These are phyloP conservation scores for Abrus precatorius DNA, from an alignment of 306 rosid species.

Conservation along the genomic window DNA sequence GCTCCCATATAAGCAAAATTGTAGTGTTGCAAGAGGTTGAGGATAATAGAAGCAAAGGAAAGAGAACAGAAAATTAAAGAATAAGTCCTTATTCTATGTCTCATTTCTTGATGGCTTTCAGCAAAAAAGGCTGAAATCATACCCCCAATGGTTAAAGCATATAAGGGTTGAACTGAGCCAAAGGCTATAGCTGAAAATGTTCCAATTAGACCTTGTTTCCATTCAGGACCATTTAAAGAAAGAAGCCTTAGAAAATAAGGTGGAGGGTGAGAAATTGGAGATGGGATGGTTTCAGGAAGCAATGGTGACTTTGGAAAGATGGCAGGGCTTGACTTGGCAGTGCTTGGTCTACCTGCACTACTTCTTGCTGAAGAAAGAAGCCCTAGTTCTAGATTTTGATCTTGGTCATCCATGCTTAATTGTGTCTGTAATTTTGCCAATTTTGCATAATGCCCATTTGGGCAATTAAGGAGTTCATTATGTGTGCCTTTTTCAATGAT, in stretches of 20 bases:
- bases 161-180: slow-evolving; percentile 90
- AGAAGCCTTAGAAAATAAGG: slow-evolving; percentile 84
- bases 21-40: slow-evolving; percentile 90
- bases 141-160: slow-evolving; percentile 90
- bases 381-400: slow-evolving; percentile 56
- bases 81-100: slow-evolving; percentile 67
- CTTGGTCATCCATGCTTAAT: slow-evolving; percentile 69
- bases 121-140: slow-evolving; percentile 92
- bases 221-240: slow-evolving; percentile 77
- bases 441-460: slow-evolving; percentile 80
- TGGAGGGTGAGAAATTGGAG: slow-evolving; percentile 53
- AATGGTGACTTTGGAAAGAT: slow-evolving; percentile 70
- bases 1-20: slow-evolving; percentile 93
- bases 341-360: slow-evolving; percentile 76
- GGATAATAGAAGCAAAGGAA: slow-evolving; percentile 69
- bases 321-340: slow-evolving; percentile 79
- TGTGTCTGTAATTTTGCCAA: slow-evolving; percentile 84
- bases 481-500: slow-evolving; percentile 83
- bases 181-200: slow-evolving; percentile 75
- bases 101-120: slow-evolving; percentile 80
- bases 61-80: slow-evolving; percentile 75
- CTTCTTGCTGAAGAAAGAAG: slow-evolving; percentile 70
- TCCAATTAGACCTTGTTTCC: slow-evolving; percentile 89
- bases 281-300: slow-evolving; percentile 34
- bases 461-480: slow-evolving; percentile 68